phyloP scores from a whole-genome alignment of 2,329 filamentous ascomycete genomes.

The Pseudogymnoascus sp. region DNA sequence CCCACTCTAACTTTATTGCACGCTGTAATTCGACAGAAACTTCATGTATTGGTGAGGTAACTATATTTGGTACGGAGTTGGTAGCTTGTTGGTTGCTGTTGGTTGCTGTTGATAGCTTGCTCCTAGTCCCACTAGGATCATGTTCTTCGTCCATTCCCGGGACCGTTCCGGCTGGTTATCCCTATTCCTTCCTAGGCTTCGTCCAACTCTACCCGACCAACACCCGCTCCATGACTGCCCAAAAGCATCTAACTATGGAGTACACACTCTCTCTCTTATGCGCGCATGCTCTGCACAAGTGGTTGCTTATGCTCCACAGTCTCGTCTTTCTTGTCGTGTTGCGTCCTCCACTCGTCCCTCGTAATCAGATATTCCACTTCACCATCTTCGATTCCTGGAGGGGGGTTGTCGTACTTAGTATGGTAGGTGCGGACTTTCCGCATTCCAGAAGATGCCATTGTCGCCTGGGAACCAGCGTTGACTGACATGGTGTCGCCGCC shows the following conservation, averaged over 20 bases:
- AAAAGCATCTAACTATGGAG: neutral
- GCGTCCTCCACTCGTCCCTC: neutral
- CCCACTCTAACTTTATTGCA: neutral
- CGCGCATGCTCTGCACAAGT: neutral
- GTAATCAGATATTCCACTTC: neutral
- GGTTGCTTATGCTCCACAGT: neutral
- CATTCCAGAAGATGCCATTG: conserved; percentile 6
- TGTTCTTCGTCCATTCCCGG: neutral
- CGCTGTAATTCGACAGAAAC: neutral
- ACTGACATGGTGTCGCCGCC: conserved; percentile 27
- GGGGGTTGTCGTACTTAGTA: conserved; percentile 3
- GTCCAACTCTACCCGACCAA: neutral
- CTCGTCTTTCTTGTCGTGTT: neutral
- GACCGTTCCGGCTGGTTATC: neutral
- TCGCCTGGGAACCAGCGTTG: conserved; percentile 23
- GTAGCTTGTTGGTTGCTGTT: too few relatives aligned
- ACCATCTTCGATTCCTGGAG: neutral
- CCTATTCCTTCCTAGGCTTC: neutral
- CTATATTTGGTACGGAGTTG: neutral
- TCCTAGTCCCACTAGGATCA: neutral
- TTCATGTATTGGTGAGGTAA: neutral
- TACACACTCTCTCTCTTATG: neutral
- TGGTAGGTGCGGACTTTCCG: neutral
- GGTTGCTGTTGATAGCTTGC: too few relatives aligned
- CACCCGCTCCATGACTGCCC: neutral